Evolutionary conservation across 1,139 yeast species (phyloP), one percentile per base, ranked within the genome.

Genomic region (Hansenula sp.): DNA sequence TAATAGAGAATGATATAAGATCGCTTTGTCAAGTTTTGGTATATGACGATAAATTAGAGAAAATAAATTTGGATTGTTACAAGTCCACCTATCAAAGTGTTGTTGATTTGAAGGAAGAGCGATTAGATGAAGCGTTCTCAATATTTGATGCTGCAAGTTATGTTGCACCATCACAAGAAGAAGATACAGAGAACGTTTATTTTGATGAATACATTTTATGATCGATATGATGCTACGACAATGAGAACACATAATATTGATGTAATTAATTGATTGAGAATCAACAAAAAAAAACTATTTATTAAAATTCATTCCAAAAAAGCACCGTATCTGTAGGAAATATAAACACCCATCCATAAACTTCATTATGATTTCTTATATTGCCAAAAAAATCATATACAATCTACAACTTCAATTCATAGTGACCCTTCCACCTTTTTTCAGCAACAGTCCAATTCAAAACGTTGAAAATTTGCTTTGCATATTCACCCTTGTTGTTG

Each of bases 381-480:
- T n/a, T n/a, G n/a, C n/a, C n/a, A n/a, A n/a, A n/a, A n/a, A n/a
- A n/a, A n/a, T n/a, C n/a, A n/a, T n/a, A n/a, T n/a, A n/a, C n/a
- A n/a, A n/a, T n/a, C n/a, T 32, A 46, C 19, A 44, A 40, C 6
- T 31, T 37, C 28, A 46, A 25, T 8, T 36, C 33, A 36, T 44
- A 46, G 4, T 21, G 7, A 15, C 48, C 51, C 70, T 68, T 61
- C 62, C 62, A 63, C 51, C 68, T 58, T 66, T 72, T 74, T 61
- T 81, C 91, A 49, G 96, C 97, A 66, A 83, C 94, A 67, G 82
- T 77, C 97, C 97, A 90, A 79, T 88, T 89, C 68, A 90, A 79
- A 40, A 90, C 96, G 59, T 86, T 84, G 96, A 97, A 90, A 66
- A 90, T 85, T 48, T 95, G 94, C 72, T 87, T 84, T 77, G 90